Evolutionary conservation across 495 filamentous ascomycete genomes (phyloP), one percentile per base, ranked within the genome.

Genomic region (Schizothecium vesticola): DNA sequence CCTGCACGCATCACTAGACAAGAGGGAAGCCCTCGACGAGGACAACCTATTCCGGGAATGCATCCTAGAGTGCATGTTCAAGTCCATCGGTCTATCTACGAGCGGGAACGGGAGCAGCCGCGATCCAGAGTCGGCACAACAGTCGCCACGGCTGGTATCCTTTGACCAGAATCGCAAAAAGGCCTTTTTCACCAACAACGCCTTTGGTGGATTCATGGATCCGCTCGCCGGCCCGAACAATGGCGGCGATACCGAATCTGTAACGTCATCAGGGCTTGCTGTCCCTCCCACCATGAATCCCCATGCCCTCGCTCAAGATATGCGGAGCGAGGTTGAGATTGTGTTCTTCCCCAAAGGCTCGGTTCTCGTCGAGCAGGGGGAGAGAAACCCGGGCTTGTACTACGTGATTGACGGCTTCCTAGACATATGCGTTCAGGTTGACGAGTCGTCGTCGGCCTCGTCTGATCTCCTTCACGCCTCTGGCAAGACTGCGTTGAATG

Each of bases 361-460:
- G 9, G 91, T 99, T 7, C 84, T 99, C n/a, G 94, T 99, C 0
- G 95, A 99, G 71, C 93, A 98, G 76, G 94, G 95, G 0, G 95
- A 99, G 80, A 86, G 96, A 21, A 96, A 96, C 72, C 96, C 96
- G 0, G 95, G 95, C 1, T 82, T 99, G 11, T 99, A 99, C 80
- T 99, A 98, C 77, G 95, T 99, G 12, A 91, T 99, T 63, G 95
- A 99, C 77, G 95, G 95, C 3, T 99, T 99, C 69, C 80, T 99
- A 25, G 96, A 99, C 76, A 93, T 97, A 22, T 92, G 92, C 65
- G 86, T 80, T 26, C 84, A 78, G 22, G 75, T 72, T 25, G 76
- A 79, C 10, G 73, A 79, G 25, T 69, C 76, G 3, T 69, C 76
- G 3, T 71, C 73, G 25, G 68, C 76, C 9, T 69, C 76, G 3